Base-by-base conservation (phyloP, 768 basidiomycete genomes). In the Leccinum rimulosum region DNA sequence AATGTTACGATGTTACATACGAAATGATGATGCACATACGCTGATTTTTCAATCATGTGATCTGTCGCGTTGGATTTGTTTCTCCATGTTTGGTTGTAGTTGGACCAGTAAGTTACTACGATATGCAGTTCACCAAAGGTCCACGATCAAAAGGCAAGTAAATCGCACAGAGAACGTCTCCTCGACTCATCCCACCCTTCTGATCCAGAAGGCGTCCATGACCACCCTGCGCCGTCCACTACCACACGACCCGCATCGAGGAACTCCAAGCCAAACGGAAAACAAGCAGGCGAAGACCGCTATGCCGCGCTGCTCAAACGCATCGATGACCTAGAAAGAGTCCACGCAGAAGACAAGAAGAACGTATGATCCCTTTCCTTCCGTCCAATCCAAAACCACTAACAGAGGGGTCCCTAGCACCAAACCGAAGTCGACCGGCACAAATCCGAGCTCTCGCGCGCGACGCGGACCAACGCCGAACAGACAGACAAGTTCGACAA, bases 311-410 rank as follows among this genome's bases (percentile, higher is more conserved):
- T 90, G 22, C 82, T 87, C 67, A 79, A 77, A 61, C 86, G 86
- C 63, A 79, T 91, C 0, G 84, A 87, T 35, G 83, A 87, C 15
- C 69, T 89, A 6, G 85, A 89, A 72, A 74, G 71, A 56, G 70
- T 84, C n/a, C 86, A 87, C 65, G 71, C 77, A 40, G 86, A 89
- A 3, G 82, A 80, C 58, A 90, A 88, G 80, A 85, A 81, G 76
- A 58, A 76, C 51, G 89, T 89, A 68, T 63, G 10, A 28, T 1
- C 54, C 0, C 19, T 14, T 35, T 2, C 22, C 1, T 3, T 11
- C 48, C 15, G 10, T 22, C 17, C 17, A 3, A 40, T 40, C 8
- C 38, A n/a, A n/a, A 40, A n/a, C n/a, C 40, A 8, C 40, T 40
- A n/a, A 40, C n/a, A 8, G 17, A 17, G 4, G 31, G 9, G 17